Conservation (phyloP, 2,329 filamentous ascomycete species). For the Neoscytalidium dimidiatum region DNA sequence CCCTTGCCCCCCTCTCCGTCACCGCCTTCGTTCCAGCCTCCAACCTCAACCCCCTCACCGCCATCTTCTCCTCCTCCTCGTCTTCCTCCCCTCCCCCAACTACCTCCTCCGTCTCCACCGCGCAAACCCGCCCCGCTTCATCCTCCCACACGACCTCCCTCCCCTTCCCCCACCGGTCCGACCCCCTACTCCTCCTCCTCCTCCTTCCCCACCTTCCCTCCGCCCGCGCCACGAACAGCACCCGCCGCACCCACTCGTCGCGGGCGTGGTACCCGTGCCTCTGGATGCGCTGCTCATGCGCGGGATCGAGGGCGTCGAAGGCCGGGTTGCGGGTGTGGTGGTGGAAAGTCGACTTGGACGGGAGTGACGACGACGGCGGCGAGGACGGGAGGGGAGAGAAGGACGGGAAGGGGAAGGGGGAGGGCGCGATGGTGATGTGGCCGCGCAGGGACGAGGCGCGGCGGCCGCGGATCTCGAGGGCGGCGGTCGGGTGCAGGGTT, state of each 20-base stretch:
- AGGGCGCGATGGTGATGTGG: neutral
- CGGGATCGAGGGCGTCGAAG: slow-evolving; percentile 24
- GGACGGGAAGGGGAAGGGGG: neutral
- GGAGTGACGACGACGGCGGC: neutral
- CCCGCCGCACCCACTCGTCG: slow-evolving; percentile 26
- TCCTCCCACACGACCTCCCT: slow-evolving; percentile 21
- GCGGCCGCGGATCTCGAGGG: slow-evolving; percentile 26
- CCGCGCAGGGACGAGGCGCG: slow-evolving; percentile 21
- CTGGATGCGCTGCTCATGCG: slow-evolving; percentile 25
- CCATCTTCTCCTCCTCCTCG: slow-evolving; percentile 24
- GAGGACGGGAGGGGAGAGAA: neutral
- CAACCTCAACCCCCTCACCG: slow-evolving; percentile 25
- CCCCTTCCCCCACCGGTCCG: slow-evolving; percentile 23
- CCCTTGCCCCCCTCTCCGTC: slow-evolving; percentile 22
- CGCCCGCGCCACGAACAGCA: slow-evolving; percentile 27
- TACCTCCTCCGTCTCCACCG: neutral
- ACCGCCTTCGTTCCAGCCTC: neutral
- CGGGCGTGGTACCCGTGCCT: slow-evolving; percentile 27
- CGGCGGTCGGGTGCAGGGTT: neutral
- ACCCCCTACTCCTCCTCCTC: slow-evolving; percentile 15
- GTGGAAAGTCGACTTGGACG: slow-evolving; percentile 14
- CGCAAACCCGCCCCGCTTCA: neutral
- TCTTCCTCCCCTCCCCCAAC: slow-evolving; percentile 12
- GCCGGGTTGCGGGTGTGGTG: slow-evolving; percentile 24
- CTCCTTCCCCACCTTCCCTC: slow-evolving; percentile 9